Percentiles rank a stretch among this genome's conserved stretches.
phyloP scores from a whole-genome alignment of 176 grass and related monocot species.

The Thalia dealbata region DNA sequence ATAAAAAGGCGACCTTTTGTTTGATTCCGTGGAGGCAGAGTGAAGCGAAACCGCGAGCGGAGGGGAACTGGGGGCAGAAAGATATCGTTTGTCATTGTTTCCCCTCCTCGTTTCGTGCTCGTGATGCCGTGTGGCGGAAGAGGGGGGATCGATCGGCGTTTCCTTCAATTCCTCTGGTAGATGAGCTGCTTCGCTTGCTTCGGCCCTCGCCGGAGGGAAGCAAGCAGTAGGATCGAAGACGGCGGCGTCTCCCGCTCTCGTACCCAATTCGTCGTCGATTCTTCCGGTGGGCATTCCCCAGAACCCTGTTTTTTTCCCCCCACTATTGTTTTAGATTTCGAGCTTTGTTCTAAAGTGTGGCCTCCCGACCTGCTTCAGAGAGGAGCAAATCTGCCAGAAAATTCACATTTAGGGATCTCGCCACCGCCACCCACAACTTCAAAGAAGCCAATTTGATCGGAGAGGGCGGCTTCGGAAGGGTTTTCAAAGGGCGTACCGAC shows the following conservation, averaged over 20 bases:
- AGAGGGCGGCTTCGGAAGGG: constrained; percentile 20
- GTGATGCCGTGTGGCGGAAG: neutral
- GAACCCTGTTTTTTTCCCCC: neutral
- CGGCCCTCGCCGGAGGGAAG: constrained; percentile 16
- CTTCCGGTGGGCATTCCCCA: neutral
- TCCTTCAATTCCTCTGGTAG: neutral
- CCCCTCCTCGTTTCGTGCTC: neutral
- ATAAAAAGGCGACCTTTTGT: neutral
- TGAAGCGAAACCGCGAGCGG: neutral
- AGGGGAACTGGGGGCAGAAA: neutral
- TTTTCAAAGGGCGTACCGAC: constrained; percentile 14
- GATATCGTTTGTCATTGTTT: neutral
- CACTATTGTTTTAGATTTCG: neutral
- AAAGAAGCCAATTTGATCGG: constrained; percentile 12
- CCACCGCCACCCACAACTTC: constrained; percentile 4
- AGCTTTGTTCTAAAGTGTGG: neutral
- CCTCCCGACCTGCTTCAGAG: neutral
- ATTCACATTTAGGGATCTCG: constrained; percentile 17
- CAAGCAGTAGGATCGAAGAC: neutral
- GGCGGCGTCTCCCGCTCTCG: neutral
- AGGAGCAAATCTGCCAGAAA: neutral
- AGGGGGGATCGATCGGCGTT: neutral
- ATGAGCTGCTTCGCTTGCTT: constrained; percentile 11
- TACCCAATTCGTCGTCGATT: neutral
- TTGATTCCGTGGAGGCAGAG: neutral